Percentiles rank a stretch among this genome's conserved stretches.
These are phyloP conservation scores for Fusarium sp. DNA, from an alignment of 2,329 filamentous ascomycete species.

Conservation along the genomic window DNA sequence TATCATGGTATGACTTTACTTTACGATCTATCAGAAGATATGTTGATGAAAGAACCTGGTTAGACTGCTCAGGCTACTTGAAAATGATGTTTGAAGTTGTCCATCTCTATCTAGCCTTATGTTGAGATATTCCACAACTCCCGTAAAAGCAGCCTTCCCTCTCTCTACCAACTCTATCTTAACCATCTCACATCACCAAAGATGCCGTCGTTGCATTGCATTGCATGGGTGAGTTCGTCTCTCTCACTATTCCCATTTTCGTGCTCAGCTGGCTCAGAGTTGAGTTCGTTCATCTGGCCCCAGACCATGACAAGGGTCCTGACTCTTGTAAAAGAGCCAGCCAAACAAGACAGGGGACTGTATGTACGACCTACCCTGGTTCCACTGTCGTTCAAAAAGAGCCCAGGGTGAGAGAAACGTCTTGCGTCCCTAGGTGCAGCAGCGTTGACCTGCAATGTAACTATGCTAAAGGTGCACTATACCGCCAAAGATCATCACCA, in stretches of 20 bases:
- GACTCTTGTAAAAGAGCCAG: conserved; percentile 26
- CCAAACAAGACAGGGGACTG: not conserved
- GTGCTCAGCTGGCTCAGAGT: conserved; percentile 33
- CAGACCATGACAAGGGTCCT: conserved; percentile 35
- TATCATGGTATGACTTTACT: not conserved
- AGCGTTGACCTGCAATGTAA: conserved; percentile 7
- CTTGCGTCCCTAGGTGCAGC: conserved; percentile 17
- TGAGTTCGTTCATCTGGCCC: conserved; percentile 34
- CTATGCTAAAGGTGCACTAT: not conserved
- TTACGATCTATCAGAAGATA: not conserved
- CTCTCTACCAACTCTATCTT: not conserved
- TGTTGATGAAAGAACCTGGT: not conserved
- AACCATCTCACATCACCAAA: not conserved
- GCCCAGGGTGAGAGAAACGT: conserved; percentile 13
- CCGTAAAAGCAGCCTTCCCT: not conserved
- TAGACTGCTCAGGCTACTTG: not conserved
- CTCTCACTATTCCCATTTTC: conserved; percentile 17
- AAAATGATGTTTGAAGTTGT: not conserved
- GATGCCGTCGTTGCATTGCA: not conserved
- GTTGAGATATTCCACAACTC: not conserved
- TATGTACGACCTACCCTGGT: conserved; percentile 18
- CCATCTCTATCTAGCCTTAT: not conserved
- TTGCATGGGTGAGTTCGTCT: conserved; percentile 4
- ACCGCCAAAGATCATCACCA: conserved; percentile 14
- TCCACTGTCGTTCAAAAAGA: conserved; percentile 24